Conservation (phyloP, 139 green algal species). For the Picochlorum sp. region DNA sequence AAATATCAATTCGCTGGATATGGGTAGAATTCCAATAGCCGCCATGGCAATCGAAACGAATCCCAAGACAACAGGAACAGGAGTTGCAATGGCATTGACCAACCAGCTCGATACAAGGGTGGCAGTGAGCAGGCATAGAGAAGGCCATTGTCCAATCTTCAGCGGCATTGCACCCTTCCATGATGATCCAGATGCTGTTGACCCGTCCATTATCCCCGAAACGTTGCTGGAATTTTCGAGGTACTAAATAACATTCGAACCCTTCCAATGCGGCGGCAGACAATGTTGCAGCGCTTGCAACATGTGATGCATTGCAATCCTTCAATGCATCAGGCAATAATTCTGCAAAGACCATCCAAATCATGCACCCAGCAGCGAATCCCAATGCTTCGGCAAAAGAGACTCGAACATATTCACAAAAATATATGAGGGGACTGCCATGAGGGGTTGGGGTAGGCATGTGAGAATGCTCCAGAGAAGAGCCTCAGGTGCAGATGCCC, state of each 20-base stretch:
- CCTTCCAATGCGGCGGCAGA: constrained; percentile 79
- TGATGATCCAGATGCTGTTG: no score
- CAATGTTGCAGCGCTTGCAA: constrained; percentile 81
- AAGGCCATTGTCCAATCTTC: no score
- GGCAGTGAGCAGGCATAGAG: no score
- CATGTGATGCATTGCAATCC: constrained; percentile 25
- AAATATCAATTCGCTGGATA: constrained; percentile 2
- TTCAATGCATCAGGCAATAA: constrained; percentile 88
- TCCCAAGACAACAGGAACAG: not conserved
- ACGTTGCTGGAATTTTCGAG: constrained; percentile 45
- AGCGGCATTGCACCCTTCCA: no score
- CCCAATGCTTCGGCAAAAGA: constrained; percentile 82
- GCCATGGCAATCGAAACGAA: not conserved
- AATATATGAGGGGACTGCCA: constrained; percentile 86
- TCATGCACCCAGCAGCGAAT: constrained; percentile 98
- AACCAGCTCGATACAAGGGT: not conserved
- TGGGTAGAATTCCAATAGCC: not conserved
- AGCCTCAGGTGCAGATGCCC: constrained; percentile 51
- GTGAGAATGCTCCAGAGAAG: constrained; percentile 76
- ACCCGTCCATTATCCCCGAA: no score
- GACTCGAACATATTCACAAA: constrained; percentile 87
- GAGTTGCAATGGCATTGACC: not conserved
- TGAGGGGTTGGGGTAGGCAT: constrained; percentile 76
- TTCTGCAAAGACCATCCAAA: constrained; percentile 96
- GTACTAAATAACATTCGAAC: constrained; percentile 65